Evolutionary conservation across 176 grass and related monocot genomes (phyloP).

Genomic region (Zoysia pacifica): DNA sequence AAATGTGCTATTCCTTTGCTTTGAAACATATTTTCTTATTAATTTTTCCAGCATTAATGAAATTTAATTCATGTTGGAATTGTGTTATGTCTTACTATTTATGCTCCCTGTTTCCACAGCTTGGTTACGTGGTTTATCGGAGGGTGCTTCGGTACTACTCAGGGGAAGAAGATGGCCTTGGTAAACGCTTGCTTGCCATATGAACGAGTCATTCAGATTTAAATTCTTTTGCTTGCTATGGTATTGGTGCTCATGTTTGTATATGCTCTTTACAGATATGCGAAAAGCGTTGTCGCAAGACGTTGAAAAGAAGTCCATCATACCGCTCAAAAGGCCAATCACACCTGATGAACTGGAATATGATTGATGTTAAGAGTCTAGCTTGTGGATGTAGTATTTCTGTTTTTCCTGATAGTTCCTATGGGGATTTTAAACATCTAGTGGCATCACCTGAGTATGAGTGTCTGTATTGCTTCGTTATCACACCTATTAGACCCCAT

Average conservation of each 20-base stretch:
- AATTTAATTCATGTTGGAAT: neutral
- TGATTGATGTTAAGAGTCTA: slow-evolving; percentile 54
- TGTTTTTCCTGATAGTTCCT: neutral
- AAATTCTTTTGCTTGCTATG: neutral
- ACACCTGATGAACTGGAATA: slow-evolving; percentile 99
- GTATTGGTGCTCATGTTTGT: slow-evolving; percentile 13
- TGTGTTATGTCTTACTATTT: slow-evolving; percentile 21
- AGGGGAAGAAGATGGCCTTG: slow-evolving; percentile 98
- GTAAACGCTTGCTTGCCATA: slow-evolving; percentile 46
- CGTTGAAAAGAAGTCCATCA: slow-evolving; percentile 88
- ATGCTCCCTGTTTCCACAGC: slow-evolving; percentile 37
- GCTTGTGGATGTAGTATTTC: neutral
- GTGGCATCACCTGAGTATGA: neutral
- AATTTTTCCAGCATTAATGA: neutral
- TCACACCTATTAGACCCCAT: neutral
- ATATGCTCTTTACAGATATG: slow-evolving; percentile 68
- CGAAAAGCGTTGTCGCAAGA: slow-evolving; percentile 91
- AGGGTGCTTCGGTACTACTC: slow-evolving; percentile 98
- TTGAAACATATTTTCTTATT: neutral
- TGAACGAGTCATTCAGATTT: neutral
- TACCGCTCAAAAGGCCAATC: slow-evolving; percentile 89
- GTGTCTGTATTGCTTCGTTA: neutral
- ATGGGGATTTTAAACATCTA: neutral
- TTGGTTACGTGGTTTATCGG: slow-evolving; percentile 94
- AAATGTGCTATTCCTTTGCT: neutral